phyloP scores from a whole-genome alignment of 2,329 filamentous ascomycete species.

The Colletotrichum scovillei region DNA sequence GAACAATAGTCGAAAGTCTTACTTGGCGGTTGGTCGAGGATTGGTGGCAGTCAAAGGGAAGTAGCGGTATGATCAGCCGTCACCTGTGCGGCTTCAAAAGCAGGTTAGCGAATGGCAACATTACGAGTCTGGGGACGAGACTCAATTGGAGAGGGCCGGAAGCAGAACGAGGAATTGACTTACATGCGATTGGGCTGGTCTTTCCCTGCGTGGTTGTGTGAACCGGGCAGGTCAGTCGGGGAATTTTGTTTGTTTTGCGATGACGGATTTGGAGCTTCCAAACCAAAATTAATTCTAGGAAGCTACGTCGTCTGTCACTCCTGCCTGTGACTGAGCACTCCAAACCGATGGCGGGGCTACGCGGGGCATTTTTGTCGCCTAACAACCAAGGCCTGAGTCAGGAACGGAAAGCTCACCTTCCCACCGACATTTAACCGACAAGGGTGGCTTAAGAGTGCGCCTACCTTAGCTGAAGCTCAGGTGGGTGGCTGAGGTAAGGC shows the following conservation, averaged over 20 bases:
- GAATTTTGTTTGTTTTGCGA: background rate
- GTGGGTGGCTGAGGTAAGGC: background rate
- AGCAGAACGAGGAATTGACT: background rate
- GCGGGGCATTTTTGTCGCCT: slow-evolving; percentile 31
- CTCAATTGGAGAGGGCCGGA: background rate
- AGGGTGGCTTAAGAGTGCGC: background rate
- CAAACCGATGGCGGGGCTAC: slow-evolving; percentile 32
- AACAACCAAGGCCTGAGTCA: background rate
- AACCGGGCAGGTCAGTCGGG: background rate
- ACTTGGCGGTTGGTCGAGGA: slow-evolving; percentile 6
- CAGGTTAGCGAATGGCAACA: slow-evolving; percentile 17
- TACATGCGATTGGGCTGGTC: slow-evolving; percentile 1
- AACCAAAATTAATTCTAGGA: slow-evolving; percentile 11
- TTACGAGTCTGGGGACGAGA: background rate
- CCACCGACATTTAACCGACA: background rate
- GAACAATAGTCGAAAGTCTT: slow-evolving; percentile 34
- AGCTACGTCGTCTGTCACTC: slow-evolving; percentile 32
- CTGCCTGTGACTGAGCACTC: slow-evolving; percentile 24
- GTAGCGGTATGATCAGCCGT: slow-evolving; percentile 22
- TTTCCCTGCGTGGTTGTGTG: background rate
- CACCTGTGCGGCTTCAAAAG: background rate
- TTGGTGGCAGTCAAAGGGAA: slow-evolving; percentile 5
- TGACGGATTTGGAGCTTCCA: slow-evolving; percentile 15
- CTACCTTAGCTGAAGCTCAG: background rate
- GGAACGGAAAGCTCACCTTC: background rate